These are phyloP conservation scores for Eucalyptus globulus DNA, from an alignment of 345 rosid genomes.

Conservation along the genomic window DNA sequence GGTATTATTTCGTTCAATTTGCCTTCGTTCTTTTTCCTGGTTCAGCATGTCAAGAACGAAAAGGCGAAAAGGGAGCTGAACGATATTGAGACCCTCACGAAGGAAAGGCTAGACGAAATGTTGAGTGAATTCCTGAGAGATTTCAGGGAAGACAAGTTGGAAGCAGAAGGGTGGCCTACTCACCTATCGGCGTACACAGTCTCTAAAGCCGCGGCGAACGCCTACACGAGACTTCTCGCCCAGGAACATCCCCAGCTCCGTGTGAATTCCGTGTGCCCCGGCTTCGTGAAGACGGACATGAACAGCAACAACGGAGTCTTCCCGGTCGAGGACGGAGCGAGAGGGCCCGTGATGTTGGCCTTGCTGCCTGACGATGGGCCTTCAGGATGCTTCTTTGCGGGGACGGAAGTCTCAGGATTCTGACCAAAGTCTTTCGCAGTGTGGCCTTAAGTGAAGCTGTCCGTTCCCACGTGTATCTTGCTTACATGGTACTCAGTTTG, in stretches of 20 bases:
- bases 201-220: background rate
- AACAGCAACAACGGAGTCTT: background rate
- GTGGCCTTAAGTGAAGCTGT: background rate
- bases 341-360: slow-evolving; percentile 2
- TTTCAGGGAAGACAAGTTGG: background rate
- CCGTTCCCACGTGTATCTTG: background rate
- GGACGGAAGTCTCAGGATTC: background rate
- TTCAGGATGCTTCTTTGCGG: background rate
- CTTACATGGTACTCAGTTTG: background rate
- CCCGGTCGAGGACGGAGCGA: background rate
- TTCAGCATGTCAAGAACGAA: background rate
- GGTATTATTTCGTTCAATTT: background rate
- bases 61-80: background rate
- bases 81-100: background rate
- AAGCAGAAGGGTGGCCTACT: background rate
- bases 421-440: background rate
- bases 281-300: background rate
- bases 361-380: background rate
- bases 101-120: background rate
- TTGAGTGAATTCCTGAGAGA: background rate
- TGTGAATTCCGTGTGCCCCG: background rate
- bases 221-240: background rate
- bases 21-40: background rate
- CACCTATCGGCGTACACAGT: background rate
- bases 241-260: background rate